Percentiles rank a stretch among this genome's conserved stretches.
phyloP scores from a whole-genome alignment of 2,329 filamentous ascomycete species.

The Penicillium rolfsii region DNA sequence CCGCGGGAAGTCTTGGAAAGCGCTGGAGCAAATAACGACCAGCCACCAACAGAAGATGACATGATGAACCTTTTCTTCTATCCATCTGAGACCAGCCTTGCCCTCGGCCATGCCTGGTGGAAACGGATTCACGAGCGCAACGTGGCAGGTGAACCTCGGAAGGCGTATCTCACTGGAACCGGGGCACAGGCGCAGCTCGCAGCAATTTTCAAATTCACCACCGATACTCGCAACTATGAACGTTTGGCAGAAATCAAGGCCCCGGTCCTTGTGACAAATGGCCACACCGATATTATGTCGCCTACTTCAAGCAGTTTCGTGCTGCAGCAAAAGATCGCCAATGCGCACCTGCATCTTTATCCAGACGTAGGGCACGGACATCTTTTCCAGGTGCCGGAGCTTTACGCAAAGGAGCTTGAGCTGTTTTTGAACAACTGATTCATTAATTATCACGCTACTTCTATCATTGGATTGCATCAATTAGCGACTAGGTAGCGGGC shows the following conservation, averaged over 20 bases:
- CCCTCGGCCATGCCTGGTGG: slow-evolving; percentile 14
- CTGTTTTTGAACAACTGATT: slow-evolving; percentile 13
- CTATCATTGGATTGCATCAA: background rate
- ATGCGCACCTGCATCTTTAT: slow-evolving; percentile 14
- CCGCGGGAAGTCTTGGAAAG: slow-evolving; percentile 13
- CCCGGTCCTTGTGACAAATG: slow-evolving; percentile 12
- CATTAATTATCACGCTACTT: slow-evolving; percentile 2
- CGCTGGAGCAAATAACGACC: slow-evolving; percentile 12
- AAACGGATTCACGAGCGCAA: slow-evolving; percentile 11
- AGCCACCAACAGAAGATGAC: slow-evolving; percentile 14
- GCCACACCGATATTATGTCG: slow-evolving; percentile 14
- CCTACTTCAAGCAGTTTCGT: slow-evolving; percentile 12
- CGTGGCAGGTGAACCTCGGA: slow-evolving; percentile 7
- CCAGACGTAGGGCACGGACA: slow-evolving; percentile 12
- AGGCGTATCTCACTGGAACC: slow-evolving; percentile 11
- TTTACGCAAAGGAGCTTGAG: slow-evolving; percentile 13
- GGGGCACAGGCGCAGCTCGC: slow-evolving; percentile 12
- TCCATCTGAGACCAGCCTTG: slow-evolving; percentile 11
- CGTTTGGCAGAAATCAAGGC: slow-evolving; percentile 13
- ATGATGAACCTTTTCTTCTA: slow-evolving; percentile 14
- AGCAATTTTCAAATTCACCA: slow-evolving; percentile 14
- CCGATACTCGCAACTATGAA: slow-evolving; percentile 13
- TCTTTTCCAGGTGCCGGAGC: slow-evolving; percentile 15
- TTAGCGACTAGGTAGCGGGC: background rate
- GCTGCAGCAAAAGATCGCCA: slow-evolving; percentile 12